A percentile compares a stretch with the other conserved stretches of the same genome.
These are phyloP conservation scores for Globisporangium mamillatum DNA, from an alignment of 352 stramenopile species.

Conservation along the genomic window DNA sequence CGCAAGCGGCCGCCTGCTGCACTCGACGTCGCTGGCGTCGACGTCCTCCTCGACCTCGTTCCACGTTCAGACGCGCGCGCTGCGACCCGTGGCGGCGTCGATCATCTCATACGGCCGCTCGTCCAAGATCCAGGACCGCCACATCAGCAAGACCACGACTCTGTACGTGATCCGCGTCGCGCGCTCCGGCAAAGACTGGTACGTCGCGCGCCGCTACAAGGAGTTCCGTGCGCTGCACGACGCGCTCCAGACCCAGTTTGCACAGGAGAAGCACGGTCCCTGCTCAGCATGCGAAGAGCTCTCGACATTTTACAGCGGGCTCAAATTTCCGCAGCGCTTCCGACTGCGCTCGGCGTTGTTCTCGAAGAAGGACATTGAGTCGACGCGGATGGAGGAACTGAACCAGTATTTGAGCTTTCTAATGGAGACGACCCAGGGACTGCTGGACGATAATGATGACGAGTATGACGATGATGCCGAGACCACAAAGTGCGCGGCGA, in stretches of 20 bases:
- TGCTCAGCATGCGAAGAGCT: slow-evolving; percentile 57
- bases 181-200: slow-evolving; percentile 57
- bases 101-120: slow-evolving; percentile 72
- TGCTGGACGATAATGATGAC: slow-evolving; percentile 53
- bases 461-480: slow-evolving; percentile 21
- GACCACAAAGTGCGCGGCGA: slow-evolving; percentile 30
- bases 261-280: slow-evolving; percentile 9
- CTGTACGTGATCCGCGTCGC: slow-evolving; percentile 72
- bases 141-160: slow-evolving; percentile 44
- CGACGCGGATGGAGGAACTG: slow-evolving; percentile 54
- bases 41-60: slow-evolving; percentile 21
- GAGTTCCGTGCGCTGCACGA: slow-evolving; percentile 65
- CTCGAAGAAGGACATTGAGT: slow-evolving; percentile 54
- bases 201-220: slow-evolving; percentile 71
- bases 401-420: slow-evolving; percentile 64
- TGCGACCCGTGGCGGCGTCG: slow-evolving; percentile 56
- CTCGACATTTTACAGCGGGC: slow-evolving; percentile 30
- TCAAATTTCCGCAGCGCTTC: slow-evolving; percentile 59
- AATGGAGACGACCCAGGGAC: slow-evolving; percentile 60
- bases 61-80: slow-evolving; percentile 40
- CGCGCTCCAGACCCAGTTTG: slow-evolving; percentile 33
- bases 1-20: background rate
- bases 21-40: slow-evolving; percentile 14
- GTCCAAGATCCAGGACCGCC: slow-evolving; percentile 30
- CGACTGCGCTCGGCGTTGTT: slow-evolving; percentile 47